Percentiles rank a stretch among this genome's conserved stretches.
These are phyloP conservation scores for Ploettnerulaceae sp. DNA, from an alignment of 2,329 filamentous ascomycete genomes.

Conservation along the genomic window DNA sequence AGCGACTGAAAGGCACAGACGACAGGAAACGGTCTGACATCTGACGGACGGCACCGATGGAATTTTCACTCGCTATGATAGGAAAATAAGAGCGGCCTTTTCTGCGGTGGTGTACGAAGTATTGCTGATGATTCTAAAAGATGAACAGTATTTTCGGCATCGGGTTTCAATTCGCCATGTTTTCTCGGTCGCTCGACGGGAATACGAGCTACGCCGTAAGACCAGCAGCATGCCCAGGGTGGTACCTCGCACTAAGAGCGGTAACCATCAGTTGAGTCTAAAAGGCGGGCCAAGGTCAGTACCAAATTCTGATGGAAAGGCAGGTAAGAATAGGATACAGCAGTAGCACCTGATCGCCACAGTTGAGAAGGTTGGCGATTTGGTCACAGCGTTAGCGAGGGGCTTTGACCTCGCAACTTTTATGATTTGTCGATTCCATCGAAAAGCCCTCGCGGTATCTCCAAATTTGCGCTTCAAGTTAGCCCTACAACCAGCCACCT, in stretches of 20 bases:
- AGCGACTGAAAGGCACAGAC: background rate
- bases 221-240: background rate
- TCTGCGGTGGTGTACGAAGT: too few species aligned
- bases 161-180: background rate
- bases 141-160: background rate
- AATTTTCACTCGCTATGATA: background rate
- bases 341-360: background rate
- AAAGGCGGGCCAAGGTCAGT: background rate
- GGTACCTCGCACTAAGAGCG: background rate
- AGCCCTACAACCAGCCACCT: background rate
- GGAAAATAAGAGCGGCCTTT: too few species aligned
- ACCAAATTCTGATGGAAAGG: background rate
- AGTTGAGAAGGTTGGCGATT: background rate
- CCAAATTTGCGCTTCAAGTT: background rate
- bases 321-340: background rate
- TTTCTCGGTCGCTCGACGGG: background rate
- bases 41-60: conserved; percentile 8
- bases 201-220: background rate
- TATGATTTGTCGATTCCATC: background rate
- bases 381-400: background rate
- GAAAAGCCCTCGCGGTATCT: background rate
- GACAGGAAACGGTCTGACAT: conserved; percentile 8
- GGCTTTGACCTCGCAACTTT: too few species aligned
- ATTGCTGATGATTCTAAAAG: too few species aligned
- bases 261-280: background rate